phyloP scores from a whole-genome alignment of 495 filamentous ascomycete species.

The Hyphodiscus hymeniophilus region DNA sequence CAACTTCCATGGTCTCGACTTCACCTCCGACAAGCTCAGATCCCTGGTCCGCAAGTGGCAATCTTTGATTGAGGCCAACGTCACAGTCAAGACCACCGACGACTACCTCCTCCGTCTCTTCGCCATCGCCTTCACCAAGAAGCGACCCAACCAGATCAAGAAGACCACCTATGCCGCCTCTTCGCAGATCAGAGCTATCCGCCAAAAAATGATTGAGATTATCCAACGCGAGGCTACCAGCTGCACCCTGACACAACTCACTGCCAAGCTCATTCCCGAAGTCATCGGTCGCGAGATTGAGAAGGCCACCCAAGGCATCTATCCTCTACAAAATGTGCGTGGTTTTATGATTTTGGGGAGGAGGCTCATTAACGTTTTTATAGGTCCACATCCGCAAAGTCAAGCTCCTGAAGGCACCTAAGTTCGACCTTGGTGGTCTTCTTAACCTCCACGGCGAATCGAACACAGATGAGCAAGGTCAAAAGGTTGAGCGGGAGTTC shows the following conservation, averaged over 20 bases:
- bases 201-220: slow-evolving; percentile 99
- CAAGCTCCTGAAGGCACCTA: slow-evolving; percentile 94
- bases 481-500: slow-evolving; percentile 99
- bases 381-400: slow-evolving; percentile 99
- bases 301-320: slow-evolving; percentile 98
- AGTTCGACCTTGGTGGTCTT: slow-evolving; percentile 96
- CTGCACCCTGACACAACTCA: slow-evolving; percentile 91
- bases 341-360: not conserved
- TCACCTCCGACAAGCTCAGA: slow-evolving; percentile 98
- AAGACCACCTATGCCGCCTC: slow-evolving; percentile 97
- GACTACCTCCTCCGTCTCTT: slow-evolving; percentile 98
- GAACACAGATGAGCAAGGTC: slow-evolving; percentile 87
- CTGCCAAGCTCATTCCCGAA: slow-evolving; percentile 96
- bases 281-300: slow-evolving; percentile 99
- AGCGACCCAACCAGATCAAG: slow-evolving; percentile 98
- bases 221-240: slow-evolving; percentile 89
- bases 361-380: slow-evolving; percentile 25
- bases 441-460: slow-evolving; percentile 96
- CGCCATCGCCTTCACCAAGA: slow-evolving; percentile 98
- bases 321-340: slow-evolving; percentile 94
- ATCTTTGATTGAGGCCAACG: slow-evolving; percentile 96
- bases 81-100: slow-evolving; percentile 98
- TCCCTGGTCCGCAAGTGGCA: slow-evolving; percentile 99
- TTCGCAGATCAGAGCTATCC: slow-evolving; percentile 92
- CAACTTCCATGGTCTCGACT: slow-evolving; percentile 99